Evolutionary conservation across 306 rosid genomes (phyloP).

Genomic region (Cicer judaicum): DNA sequence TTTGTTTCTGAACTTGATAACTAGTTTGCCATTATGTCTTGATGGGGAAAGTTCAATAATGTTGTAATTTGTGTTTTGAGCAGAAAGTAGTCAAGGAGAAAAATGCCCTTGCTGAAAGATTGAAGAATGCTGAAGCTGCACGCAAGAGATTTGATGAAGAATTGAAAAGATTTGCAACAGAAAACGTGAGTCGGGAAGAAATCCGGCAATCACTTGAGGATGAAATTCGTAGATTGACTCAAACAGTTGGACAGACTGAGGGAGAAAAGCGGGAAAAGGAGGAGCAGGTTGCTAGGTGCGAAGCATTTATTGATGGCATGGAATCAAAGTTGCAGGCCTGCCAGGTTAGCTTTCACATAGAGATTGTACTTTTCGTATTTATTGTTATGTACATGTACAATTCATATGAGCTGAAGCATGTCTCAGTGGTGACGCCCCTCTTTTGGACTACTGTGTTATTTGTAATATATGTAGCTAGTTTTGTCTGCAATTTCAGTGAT

Average conservation of each 20-base stretch:
- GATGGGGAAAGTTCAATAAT: constrained; percentile 19
- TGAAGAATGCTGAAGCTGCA: constrained; percentile 95
- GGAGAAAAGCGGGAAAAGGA: constrained; percentile 97
- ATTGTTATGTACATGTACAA: neutral
- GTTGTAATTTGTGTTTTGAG: constrained; percentile 43
- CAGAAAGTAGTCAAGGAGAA: constrained; percentile 98
- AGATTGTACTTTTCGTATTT: constrained; percentile 33
- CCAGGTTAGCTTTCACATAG: constrained; percentile 67
- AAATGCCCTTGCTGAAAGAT: constrained; percentile 90
- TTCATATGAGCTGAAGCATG: constrained; percentile 18
- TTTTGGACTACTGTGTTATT: constrained; percentile 35
- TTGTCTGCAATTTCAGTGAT: constrained; percentile 29
- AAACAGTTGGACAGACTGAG: constrained; percentile 96
- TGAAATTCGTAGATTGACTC: constrained; percentile 86
- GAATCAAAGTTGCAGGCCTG: constrained; percentile 95
- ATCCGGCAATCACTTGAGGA: constrained; percentile 93
- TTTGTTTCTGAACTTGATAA: constrained; percentile 24
- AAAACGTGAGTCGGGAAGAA: constrained; percentile 92
- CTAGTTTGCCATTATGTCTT: constrained; percentile 30
- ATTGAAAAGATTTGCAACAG: constrained; percentile 87
- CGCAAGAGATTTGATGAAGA: constrained; percentile 98
- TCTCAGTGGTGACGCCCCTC: constrained; percentile 14
- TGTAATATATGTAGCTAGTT: constrained; percentile 8
- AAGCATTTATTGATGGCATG: constrained; percentile 97
- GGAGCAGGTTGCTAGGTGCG: constrained; percentile 94